Evolutionary conservation across 805 yeast species (phyloP), one percentile per base, ranked within the genome.

Genomic region (Pichia sporocuriosa): DNA sequence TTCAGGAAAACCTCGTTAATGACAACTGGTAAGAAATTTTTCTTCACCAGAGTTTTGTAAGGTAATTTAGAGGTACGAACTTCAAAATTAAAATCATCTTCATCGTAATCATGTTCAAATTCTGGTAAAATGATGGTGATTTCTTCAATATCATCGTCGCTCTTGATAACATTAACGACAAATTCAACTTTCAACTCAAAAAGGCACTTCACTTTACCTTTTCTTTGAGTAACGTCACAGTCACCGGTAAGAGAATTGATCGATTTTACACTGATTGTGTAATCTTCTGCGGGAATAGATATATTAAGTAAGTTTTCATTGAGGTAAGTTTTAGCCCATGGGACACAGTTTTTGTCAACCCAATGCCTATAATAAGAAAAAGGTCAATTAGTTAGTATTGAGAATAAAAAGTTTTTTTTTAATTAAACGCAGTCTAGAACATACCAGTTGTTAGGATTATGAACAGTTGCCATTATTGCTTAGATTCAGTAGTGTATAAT

Each of bases 311-410:
- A 65, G 33, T 77, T 73, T 32, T 77, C 73, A 22, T 67, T 63
- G 58, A 90, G 82, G 59, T 90, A 93, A 27, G 72, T 68, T 51
- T 77, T 79, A 20, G 96, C 75, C 98, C 98, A 90, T 46, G 76
- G 79, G 41, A 93, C 72, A 67, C 97, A 90, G 70, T 90, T 90
- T 65, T 89, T 90, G 66, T 90, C 97, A 48, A 90, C 95, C 98
- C 98, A 90, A 72, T 90, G 98, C 98, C 58, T 51, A 35, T 11
- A 19, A 12, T 4, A 16, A n/a, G 15, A 34, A 9, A 2, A 15
- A 19, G 16, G 30, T 20, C 24, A 12, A 6, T 21, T 22, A 27
- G 13, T 1, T n/a, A 10, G 4, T 4, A 39, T 27, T 26, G 26
- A 24, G 11, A 11, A 21, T 21, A 16, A 23, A 15, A 26, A 23